Evolutionary conservation across 225 moss, liverwort and hornwort genomes (phyloP), one percentile per base, ranked within the genome.

Genomic region (Ulota crispa): DNA sequence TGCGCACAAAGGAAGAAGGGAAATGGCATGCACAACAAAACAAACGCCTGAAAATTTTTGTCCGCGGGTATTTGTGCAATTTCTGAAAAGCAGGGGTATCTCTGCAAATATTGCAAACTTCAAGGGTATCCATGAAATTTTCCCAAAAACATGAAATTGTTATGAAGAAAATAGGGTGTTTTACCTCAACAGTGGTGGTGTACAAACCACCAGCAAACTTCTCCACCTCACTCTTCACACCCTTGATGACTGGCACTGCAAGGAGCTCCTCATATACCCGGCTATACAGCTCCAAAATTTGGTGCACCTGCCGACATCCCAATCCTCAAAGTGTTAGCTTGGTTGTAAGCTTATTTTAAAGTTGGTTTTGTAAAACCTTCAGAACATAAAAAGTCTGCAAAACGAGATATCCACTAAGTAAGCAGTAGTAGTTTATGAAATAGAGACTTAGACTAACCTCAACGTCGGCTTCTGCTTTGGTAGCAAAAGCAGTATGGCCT

Each of bases 201-300:
- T 98, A 98, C 19, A 95, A 77, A 71, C 94, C 94, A 63, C 98
- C 98, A 26, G 98, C 94, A 86, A 98, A 98, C 93, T 93, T 98
- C 87, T 98, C 98, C 23, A 92, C 76, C 80, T 98, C 95, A 72
- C 98, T 98, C 82, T 98, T 98, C 37, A 89, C 81, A 53, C 98
- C 95, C 82, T 94, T 94, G 23, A 91, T 88, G 28, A 98, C 98
- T 39, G 94, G 98, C 62, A 98, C 95, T 15, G 98, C 98, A 41
- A 98, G 87, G 73, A 95, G 88, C 72, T 98, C 95, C 86, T 98
- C 98, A 77, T 98, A 98, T 7, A 98, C 97, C 78, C 94, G 85
- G 19, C 89, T 90, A 79, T 98, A 98, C 41, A 98, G 76, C 78
- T 98, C 98, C 94, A 98, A 80, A 75, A 98, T 95, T 73, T 89